Conservation (phyloP, 2,329 filamentous ascomycete species). For the Ophiostoma triangulosporum region DNA sequence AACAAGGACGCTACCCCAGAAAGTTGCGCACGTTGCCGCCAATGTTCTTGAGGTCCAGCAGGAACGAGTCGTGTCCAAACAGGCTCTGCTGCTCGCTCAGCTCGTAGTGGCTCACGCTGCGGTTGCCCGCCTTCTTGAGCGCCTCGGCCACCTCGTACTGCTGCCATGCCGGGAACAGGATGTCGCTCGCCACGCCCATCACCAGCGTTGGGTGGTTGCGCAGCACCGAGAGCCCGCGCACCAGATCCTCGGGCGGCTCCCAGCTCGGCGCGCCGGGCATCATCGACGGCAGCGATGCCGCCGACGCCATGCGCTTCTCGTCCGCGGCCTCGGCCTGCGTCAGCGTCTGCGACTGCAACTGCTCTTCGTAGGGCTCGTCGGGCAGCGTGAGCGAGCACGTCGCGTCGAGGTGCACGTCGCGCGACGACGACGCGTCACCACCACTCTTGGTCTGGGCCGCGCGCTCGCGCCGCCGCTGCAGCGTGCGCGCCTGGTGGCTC, state of each 20-base stretch:
- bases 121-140: conserved; percentile 63
- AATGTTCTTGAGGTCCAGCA: conserved; percentile 84
- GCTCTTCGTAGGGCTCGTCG: conserved; percentile 73
- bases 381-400: conserved; percentile 72
- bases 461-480: conserved; percentile 47
- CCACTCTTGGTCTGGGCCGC: background rate
- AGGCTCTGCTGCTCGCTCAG: conserved; percentile 86
- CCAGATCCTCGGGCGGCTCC: conserved; percentile 63
- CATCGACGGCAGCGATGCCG: conserved; percentile 7
- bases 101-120: conserved; percentile 74
- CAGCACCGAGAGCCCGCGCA: conserved; percentile 58
- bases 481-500: conserved; percentile 51
- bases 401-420: background rate
- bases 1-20: conserved; percentile 36
- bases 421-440: background rate
- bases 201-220: conserved; percentile 72
- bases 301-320: conserved; percentile 13
- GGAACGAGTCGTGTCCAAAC: conserved; percentile 93
- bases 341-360: too few species aligned
- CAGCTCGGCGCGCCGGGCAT: conserved; percentile 20
- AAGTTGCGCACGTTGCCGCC: conserved; percentile 74
- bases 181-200: conserved; percentile 89
- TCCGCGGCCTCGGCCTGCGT: conserved; percentile 21
- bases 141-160: conserved; percentile 87
- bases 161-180: conserved; percentile 95